These are phyloP conservation scores for Aspergillus tamarii DNA, from an alignment of 2,329 filamentous ascomycete genomes.

Conservation along the genomic window DNA sequence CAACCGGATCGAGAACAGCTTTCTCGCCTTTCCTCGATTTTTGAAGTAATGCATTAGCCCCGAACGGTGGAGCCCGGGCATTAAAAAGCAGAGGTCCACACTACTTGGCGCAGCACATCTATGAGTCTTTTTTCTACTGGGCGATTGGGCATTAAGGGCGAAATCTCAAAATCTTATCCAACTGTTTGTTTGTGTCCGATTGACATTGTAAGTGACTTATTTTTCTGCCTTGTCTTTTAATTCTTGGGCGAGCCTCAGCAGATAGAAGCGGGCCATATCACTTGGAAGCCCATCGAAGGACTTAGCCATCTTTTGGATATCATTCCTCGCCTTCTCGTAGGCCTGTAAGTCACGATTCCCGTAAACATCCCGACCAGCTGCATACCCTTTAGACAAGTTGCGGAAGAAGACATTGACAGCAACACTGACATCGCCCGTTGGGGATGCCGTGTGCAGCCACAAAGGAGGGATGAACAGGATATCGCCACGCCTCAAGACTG, in stretches of 20 bases:
- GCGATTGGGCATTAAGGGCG: neutral
- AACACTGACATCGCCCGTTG: constrained; percentile 59
- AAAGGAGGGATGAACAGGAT: constrained; percentile 79
- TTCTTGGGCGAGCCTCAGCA: constrained; percentile 72
- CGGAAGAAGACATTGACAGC: constrained; percentile 92
- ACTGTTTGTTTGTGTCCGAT: neutral
- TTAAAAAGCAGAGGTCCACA: neutral
- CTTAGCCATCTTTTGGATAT: constrained; percentile 66
- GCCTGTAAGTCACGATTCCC: constrained; percentile 83
- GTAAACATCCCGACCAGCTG: constrained; percentile 79
- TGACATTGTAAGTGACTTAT: constrained; percentile 17
- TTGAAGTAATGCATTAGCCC: neutral
- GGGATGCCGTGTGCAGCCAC: constrained; percentile 74
- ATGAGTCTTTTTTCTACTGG: neutral
- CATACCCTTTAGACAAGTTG: constrained; percentile 68
- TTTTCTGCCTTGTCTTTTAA: constrained; percentile 47
- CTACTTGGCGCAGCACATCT: neutral
- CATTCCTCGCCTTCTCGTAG: constrained; percentile 78
- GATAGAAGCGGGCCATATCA: constrained; percentile 74
- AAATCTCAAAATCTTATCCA: neutral
- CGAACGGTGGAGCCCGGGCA: neutral
- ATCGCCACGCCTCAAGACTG: constrained; percentile 69
- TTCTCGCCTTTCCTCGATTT: neutral
- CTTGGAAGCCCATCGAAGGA: constrained; percentile 58
- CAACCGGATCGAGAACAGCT: neutral